A percentile compares a stretch with the other conserved stretches of the same genome.
Evolutionary conservation across 768 basidiomycete species (phyloP).

Genomic region (Dioszegia aurantiaca): DNA sequence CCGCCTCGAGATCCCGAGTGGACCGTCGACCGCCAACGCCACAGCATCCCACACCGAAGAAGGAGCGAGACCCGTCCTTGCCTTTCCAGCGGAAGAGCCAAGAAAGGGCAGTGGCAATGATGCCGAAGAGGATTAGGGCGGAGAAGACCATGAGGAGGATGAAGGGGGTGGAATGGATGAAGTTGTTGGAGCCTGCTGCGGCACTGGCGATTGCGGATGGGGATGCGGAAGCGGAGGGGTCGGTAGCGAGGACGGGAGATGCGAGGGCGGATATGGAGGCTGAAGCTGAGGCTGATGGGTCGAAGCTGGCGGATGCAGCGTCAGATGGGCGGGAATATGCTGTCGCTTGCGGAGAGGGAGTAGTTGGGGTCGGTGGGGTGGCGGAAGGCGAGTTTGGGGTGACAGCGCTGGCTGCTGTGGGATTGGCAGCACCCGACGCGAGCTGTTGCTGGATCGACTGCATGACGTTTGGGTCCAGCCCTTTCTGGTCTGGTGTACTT

Average conservation of each 20-base stretch:
- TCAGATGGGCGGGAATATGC: neutral
- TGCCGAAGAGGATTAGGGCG: slow-evolving; percentile 24
- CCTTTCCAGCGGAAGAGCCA: slow-evolving; percentile 19
- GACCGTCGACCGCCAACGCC: slow-evolving; percentile 9
- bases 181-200: slow-evolving; percentile 13
- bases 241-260: slow-evolving; percentile 17
- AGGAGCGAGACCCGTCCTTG: slow-evolving; percentile 10
- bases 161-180: slow-evolving; percentile 27
- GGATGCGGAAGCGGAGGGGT: slow-evolving; percentile 16
- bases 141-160: slow-evolving; percentile 27
- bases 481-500: slow-evolving; percentile 12
- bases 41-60: slow-evolving; percentile 10
- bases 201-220: slow-evolving; percentile 1
- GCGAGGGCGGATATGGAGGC: slow-evolving; percentile 20
- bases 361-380: slow-evolving; percentile 2
- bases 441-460: slow-evolving; percentile 7
- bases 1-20: slow-evolving; percentile 8
- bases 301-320: neutral
- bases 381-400: neutral
- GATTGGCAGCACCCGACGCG: neutral
- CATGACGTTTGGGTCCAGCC: slow-evolving; percentile 9
- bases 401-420: slow-evolving; percentile 5
- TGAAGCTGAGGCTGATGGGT: slow-evolving; percentile 21
- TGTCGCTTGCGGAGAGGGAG: neutral
- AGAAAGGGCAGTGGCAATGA: slow-evolving; percentile 27